Evolutionary conservation across 202 grass and related monocot species (phyloP).

Genomic region (Brachypodium distachyon): DNA sequence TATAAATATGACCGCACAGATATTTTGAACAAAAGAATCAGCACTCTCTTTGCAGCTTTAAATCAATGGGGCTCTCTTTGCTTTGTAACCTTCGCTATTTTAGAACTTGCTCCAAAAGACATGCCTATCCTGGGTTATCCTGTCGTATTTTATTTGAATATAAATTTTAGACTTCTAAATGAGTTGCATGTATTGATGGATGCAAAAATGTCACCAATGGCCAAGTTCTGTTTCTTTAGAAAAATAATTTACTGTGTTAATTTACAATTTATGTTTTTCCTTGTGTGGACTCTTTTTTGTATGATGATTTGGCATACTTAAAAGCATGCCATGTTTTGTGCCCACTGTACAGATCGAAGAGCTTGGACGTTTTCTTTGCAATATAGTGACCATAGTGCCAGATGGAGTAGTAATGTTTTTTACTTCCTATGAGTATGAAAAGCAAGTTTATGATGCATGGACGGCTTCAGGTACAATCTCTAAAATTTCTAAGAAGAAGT

Average conservation of each 20-base stretch:
- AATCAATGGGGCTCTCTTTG: background rate
- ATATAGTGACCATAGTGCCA: constrained; percentile 68
- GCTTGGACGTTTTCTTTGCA: constrained; percentile 76
- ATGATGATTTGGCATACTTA: background rate
- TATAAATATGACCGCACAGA: background rate
- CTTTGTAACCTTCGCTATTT: background rate
- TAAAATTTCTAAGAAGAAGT: constrained; percentile 81
- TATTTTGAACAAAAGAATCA: background rate
- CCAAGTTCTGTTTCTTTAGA: background rate
- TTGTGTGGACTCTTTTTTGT: background rate
- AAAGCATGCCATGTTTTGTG: constrained; percentile 1
- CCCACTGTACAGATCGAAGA: constrained; percentile 63
- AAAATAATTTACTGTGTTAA: background rate
- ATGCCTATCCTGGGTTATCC: background rate
- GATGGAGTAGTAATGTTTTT: constrained; percentile 88
- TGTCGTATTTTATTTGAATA: background rate
- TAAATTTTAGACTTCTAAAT: background rate
- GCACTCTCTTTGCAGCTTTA: background rate
- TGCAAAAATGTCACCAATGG: background rate
- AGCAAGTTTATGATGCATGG: constrained; percentile 80
- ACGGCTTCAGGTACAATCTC: constrained; percentile 50
- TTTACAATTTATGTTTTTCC: background rate
- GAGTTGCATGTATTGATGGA: background rate
- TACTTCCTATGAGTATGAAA: constrained; percentile 81
- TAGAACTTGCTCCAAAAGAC: background rate